These are phyloP conservation scores for Debaryomyces subglobosus DNA, from an alignment of 1,139 yeast species.

Conservation along the genomic window DNA sequence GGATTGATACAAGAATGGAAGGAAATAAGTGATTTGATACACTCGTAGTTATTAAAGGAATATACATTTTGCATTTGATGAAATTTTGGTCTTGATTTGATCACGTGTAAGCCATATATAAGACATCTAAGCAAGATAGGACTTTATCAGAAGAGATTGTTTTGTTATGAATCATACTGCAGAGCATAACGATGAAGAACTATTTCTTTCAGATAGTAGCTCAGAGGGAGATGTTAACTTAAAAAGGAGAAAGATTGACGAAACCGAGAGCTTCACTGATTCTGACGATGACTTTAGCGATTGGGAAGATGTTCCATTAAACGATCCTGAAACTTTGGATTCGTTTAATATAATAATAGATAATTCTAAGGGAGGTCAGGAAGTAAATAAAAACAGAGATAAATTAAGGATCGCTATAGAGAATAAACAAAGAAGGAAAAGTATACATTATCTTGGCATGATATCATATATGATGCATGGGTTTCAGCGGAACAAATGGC, in stretches of 20 bases:
- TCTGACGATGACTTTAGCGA: slow-evolving; percentile 19
- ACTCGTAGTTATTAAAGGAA: slow-evolving; percentile 16
- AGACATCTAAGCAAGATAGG: background rate
- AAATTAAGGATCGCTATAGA: slow-evolving; percentile 9
- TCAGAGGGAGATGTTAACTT: background rate
- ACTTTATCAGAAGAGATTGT: background rate
- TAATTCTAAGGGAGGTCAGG: background rate
- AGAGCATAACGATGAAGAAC: background rate
- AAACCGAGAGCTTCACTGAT: background rate
- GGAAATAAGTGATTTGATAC: slow-evolving; percentile 34
- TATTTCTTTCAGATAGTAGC: background rate
- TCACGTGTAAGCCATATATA: slow-evolving; percentile 1
- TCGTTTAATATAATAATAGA: slow-evolving; percentile 15
- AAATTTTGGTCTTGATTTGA: background rate
- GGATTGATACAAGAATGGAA: slow-evolving; percentile 38
- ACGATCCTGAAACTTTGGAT: slow-evolving; percentile 3
- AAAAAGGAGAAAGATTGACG: background rate
- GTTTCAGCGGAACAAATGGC: slow-evolving; percentile 26
- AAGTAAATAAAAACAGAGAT: slow-evolving; percentile 8
- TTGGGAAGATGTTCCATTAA: slow-evolving; percentile 27
- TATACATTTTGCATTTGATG: background rate
- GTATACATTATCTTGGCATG: slow-evolving; percentile 32
- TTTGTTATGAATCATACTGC: background rate
- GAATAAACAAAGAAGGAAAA: slow-evolving; percentile 14
- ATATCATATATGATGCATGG: slow-evolving; percentile 30